Evolutionary conservation across 768 basidiomycete species (phyloP).

Genomic region (Paxillus ammoniavirescens): DNA sequence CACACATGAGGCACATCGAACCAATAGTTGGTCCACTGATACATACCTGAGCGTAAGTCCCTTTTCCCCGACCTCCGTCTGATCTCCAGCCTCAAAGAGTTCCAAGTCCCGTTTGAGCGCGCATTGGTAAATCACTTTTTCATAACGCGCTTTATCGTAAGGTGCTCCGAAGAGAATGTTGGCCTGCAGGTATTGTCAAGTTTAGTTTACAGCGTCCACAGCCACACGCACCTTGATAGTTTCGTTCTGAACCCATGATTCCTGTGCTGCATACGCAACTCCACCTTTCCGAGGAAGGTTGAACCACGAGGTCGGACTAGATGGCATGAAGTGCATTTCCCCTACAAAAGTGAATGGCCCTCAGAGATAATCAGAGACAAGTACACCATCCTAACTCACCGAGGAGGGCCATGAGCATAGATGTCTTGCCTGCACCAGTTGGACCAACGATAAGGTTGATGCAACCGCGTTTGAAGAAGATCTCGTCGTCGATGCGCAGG

Average conservation of each 20-base stretch:
- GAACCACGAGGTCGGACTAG: constrained; percentile 56
- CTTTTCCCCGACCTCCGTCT: constrained; percentile 72
- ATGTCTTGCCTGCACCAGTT: constrained; percentile 63
- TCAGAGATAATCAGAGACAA: background rate
- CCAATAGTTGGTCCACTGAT: background rate
- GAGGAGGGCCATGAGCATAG: constrained; percentile 61
- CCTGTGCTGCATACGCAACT: constrained; percentile 80
- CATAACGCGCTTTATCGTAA: constrained; percentile 43
- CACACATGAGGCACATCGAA: background rate
- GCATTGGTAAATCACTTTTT: constrained; percentile 39
- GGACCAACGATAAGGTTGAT: constrained; percentile 62
- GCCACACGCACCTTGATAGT: constrained; percentile 51
- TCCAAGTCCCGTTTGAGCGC: constrained; percentile 43
- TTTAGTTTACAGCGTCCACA: background rate
- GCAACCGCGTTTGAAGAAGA: constrained; percentile 50
- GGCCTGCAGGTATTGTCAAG: constrained; percentile 25
- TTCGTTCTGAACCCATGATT: constrained; percentile 83
- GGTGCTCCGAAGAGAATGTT: constrained; percentile 45
- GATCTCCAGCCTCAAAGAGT: constrained; percentile 57
- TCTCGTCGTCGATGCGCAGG: constrained; percentile 53
- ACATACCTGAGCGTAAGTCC: constrained; percentile 51
- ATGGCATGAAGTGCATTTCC: constrained; percentile 65
- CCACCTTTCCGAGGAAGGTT: constrained; percentile 67
- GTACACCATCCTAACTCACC: constrained; percentile 20
- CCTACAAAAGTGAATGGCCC: background rate